Evolutionary conservation across 139 green algal species (phyloP), one percentile per base, ranked within the genome.

Genomic region (Picochlorum costavermella): DNA sequence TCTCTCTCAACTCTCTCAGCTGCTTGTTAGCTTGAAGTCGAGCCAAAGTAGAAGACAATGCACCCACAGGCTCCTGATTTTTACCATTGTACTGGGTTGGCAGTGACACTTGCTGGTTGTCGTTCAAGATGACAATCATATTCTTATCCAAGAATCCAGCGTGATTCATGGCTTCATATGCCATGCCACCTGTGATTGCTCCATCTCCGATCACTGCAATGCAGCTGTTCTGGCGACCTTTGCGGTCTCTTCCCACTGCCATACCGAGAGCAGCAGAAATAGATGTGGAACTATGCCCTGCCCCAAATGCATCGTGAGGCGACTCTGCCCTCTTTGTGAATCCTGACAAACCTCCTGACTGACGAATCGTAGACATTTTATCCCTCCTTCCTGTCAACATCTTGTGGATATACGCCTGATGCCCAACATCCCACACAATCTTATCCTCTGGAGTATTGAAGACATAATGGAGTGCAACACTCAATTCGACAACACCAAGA

Each of bases 91-190:
- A 96, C 79, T 96, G 90, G 3, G 94, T 99, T 20, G 94, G 94
- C 62, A 99, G 81, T 0, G 94, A 99, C 43, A 86, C 85, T 83
- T 99, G 93, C 79, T 98, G 91, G 83, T 99, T 99, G 79, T 99
- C 94, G 67, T 99, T 99, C 20, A 99, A 81, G 37, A 99, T 92
- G 60, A 99, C 88, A 69, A 99, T 96, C 93, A 99, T 98, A 78
- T 99, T 99, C 61, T 85, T 96, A 81, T 99, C 93, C 65, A 98
- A 73, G 79, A 96, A 99, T 29, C 94, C 94, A 13, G 93, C 94
- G 68, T 98, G 94, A 84, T 99, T 99, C 92, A 99, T 97, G 28
- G 94, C 94, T 81, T 99, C 94, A 33, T 99, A 99, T 1, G 94
- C 91, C 90, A 97, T 97, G 56, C 94, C 94, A 9, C 92, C 94